phyloP scores from a whole-genome alignment of 345 rosid genomes.

The Corchorus olitorius region DNA sequence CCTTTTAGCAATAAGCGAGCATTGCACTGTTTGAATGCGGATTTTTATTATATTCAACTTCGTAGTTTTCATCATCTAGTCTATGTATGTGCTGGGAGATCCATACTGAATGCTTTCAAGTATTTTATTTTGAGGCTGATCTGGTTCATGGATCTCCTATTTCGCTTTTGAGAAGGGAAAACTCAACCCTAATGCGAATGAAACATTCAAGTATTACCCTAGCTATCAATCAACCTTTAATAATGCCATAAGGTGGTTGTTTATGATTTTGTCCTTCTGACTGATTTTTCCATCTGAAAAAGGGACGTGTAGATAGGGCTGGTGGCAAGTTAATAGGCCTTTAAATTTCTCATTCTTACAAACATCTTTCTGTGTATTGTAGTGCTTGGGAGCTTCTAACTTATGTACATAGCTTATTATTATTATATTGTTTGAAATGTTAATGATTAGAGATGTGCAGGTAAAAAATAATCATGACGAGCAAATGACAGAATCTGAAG shows the following conservation, averaged over 20 bases:
- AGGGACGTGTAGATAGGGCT: background rate
- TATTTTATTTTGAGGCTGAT: constrained; percentile 7
- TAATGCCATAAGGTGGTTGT: background rate
- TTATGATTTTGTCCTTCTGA: background rate
- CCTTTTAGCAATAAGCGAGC: background rate
- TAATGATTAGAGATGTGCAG: constrained; percentile 23
- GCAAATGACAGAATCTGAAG: constrained; percentile 34
- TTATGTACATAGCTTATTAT: background rate
- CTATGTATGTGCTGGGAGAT: background rate
- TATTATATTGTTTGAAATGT: background rate
- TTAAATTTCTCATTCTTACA: background rate
- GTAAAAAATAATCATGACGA: constrained; percentile 26
- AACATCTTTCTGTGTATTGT: background rate
- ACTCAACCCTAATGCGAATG: background rate
- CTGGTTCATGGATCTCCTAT: background rate
- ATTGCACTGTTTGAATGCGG: background rate
- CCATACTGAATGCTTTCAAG: background rate
- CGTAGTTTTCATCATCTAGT: background rate
- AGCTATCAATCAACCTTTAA: background rate
- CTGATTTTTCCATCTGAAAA: background rate
- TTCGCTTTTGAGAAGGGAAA: background rate
- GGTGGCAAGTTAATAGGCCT: background rate
- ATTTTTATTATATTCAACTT: constrained; percentile 2
- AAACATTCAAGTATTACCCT: background rate
- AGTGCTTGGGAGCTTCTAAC: background rate